A percentile compares a stretch with the other conserved stretches of the same genome.
Evolutionary conservation across 2,329 filamentous ascomycete species (phyloP).

Genomic region (Fusarium duplospermum): DNA sequence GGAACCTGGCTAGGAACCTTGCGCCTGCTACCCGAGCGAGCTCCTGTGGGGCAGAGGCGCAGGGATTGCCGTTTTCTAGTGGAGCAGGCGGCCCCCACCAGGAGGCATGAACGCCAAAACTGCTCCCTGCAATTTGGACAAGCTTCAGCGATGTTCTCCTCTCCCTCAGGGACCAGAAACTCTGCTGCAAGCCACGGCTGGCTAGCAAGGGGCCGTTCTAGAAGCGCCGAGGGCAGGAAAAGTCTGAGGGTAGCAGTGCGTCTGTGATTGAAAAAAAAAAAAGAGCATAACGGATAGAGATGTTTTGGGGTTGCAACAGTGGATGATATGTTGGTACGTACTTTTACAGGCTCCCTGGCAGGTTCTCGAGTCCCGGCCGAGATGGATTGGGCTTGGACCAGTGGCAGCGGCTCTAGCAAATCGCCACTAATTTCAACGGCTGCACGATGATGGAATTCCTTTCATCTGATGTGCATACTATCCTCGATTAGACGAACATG

Average conservation of each 20-base stretch:
- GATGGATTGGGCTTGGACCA: constrained; percentile 8
- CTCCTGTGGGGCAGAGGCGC: constrained; percentile 33
- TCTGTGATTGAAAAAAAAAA: neutral
- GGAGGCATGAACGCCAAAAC: constrained; percentile 29
- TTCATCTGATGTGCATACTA: neutral
- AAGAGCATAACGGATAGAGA: neutral
- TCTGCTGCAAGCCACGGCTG: constrained; percentile 33
- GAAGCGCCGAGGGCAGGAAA: constrained; percentile 24
- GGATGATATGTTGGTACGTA: constrained; percentile 3
- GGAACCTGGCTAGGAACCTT: constrained; percentile 10
- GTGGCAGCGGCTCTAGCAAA: constrained; percentile 22
- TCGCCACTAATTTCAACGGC: constrained; percentile 42
- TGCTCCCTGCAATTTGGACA: constrained; percentile 23
- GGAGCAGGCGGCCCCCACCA: constrained; percentile 9
- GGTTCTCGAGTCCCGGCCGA: constrained; percentile 13
- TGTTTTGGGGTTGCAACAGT: neutral
- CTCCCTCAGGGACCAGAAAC: constrained; percentile 32
- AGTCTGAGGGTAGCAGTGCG: constrained; percentile 3
- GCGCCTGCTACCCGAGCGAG: constrained; percentile 23
- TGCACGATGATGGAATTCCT: constrained; percentile 37
- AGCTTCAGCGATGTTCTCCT: constrained; percentile 6
- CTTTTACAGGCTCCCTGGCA: neutral
- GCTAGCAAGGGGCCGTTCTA: constrained; percentile 27
- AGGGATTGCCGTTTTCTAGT: constrained; percentile 7
- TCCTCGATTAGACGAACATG: neutral